Evolutionary conservation across 805 yeast species (phyloP), one percentile per base, ranked within the genome.

Genomic region (Saccharomycopsis olivae): DNA sequence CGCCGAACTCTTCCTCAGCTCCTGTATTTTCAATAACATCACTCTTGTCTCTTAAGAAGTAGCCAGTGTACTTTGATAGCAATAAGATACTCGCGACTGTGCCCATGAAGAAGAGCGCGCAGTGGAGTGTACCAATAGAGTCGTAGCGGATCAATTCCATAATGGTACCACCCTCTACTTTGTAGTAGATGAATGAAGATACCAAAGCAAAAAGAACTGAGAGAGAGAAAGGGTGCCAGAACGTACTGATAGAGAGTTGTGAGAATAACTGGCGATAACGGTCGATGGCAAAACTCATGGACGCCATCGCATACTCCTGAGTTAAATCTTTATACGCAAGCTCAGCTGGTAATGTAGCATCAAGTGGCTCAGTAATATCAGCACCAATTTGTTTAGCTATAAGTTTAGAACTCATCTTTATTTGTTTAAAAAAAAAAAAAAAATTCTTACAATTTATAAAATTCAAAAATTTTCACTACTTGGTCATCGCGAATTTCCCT

Each of bases 271-370:
- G 65, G 18, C 69, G 53, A 41, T 72, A 60, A 48, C 66, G 73
- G 54, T 82, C 92, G 42, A 82, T 74, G 23, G 78, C 73, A 44
- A 81, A 57, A 42, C 73, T 75, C 40, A 78, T 52, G 1, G 78
- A 72, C 9, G 82, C 82, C 33, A 72, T 70, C 1, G 79, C 64
- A 30, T 66, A 63, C 23, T 69, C 73, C 1, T 88, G 88, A 5
- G 61, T 62, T 37, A 83, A 61, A 2, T 58, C 55, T 1, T 70
- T 51, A 28, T 73, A 61, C 34, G 57, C 60, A 29, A 82, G 70
- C 1, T 71, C 70, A 9, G 85, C 64, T 13, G 74, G 69, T 1
- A 66, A 68, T 27, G 65, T 60, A 1, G 51, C 57, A 43, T 75
- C 71, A 40, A 82, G 56, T 5, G 87, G 85, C 46, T 65, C 59